Evolutionary conservation across 176 grass and related monocot genomes (phyloP).

Genomic region (Poa pratensis): DNA sequence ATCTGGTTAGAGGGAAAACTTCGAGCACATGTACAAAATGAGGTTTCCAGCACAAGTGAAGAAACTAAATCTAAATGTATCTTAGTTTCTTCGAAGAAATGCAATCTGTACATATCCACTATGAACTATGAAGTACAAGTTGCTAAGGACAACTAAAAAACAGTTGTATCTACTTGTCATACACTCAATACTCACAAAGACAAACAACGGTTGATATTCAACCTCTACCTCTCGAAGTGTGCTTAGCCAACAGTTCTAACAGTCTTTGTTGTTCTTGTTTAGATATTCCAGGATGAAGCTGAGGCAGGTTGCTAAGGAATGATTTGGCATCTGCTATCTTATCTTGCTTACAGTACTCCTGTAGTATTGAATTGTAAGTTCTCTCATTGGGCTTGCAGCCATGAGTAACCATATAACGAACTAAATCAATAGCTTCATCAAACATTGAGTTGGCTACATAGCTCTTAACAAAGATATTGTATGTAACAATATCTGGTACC

Average conservation of each 20-base stretch:
- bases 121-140: conserved; percentile 29
- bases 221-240: conserved; percentile 17
- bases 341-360: conserved; percentile 64
- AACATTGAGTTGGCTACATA: conserved; percentile 83
- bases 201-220: conserved; percentile 2
- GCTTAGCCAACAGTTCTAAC: conserved; percentile 47
- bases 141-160: neutral
- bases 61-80: conserved; percentile 15
- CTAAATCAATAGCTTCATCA: conserved; percentile 78
- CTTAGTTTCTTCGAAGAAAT: conserved; percentile 20
- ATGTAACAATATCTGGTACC: conserved; percentile 80
- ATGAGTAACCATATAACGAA: conserved; percentile 69
- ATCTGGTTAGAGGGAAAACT: conserved; percentile 30
- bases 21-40: conserved; percentile 10
- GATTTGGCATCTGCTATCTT: conserved; percentile 58
- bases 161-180: neutral
- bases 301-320: conserved; percentile 61
- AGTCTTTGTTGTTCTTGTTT: conserved; percentile 56
- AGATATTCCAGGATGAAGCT: conserved; percentile 74
- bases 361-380: conserved; percentile 77
- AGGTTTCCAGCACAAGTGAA: conserved; percentile 2
- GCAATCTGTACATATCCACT: conserved; percentile 36
- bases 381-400: conserved; percentile 82
- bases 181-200: neutral
- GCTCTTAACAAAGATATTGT: conserved; percentile 91